A percentile compares a stretch with the other conserved stretches of the same genome.
These are phyloP conservation scores for Penicillium daleae DNA, from an alignment of 495 filamentous ascomycete species.

Conservation along the genomic window DNA sequence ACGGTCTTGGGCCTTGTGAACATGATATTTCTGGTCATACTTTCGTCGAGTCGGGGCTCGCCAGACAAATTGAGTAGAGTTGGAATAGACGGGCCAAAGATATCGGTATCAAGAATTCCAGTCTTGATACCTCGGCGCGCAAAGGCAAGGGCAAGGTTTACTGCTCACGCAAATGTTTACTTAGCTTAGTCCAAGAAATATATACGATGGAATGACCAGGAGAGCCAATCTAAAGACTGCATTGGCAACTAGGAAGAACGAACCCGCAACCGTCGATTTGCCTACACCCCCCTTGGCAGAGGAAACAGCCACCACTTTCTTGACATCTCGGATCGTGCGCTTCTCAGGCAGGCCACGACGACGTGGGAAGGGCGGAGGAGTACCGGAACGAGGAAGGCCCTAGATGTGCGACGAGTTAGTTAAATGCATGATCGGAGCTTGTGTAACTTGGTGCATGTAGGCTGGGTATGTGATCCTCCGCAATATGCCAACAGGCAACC, in stretches of 20 bases:
- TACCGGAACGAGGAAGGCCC: constrained; percentile 82
- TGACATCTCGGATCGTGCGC: constrained; percentile 76
- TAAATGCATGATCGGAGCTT: neutral
- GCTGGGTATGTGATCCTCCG: neutral
- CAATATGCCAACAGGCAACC: neutral
- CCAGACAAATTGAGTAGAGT: constrained; percentile 81
- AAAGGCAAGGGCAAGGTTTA: constrained; percentile 86
- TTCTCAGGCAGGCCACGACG: constrained; percentile 84
- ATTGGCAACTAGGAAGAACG: constrained; percentile 14
- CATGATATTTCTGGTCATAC: constrained; percentile 41
- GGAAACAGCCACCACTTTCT: constrained; percentile 87
- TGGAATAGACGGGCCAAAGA: constrained; percentile 95
- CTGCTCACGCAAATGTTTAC: constrained; percentile 39
- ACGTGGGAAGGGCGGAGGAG: constrained; percentile 70
- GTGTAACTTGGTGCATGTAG: neutral
- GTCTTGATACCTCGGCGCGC: constrained; percentile 76
- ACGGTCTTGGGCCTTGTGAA: neutral
- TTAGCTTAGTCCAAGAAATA: constrained; percentile 3
- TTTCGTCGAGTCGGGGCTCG: constrained; percentile 67
- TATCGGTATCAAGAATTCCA: constrained; percentile 92
- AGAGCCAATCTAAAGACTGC: neutral
- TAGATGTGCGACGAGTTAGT: constrained; percentile 31
- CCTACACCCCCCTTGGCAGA: constrained; percentile 97
- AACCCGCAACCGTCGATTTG: constrained; percentile 90
- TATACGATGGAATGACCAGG: neutral